A percentile compares a stretch with the other conserved stretches of the same genome.
These are phyloP conservation scores for Urtica urens DNA, from an alignment of 306 rosid genomes.

Conservation along the genomic window DNA sequence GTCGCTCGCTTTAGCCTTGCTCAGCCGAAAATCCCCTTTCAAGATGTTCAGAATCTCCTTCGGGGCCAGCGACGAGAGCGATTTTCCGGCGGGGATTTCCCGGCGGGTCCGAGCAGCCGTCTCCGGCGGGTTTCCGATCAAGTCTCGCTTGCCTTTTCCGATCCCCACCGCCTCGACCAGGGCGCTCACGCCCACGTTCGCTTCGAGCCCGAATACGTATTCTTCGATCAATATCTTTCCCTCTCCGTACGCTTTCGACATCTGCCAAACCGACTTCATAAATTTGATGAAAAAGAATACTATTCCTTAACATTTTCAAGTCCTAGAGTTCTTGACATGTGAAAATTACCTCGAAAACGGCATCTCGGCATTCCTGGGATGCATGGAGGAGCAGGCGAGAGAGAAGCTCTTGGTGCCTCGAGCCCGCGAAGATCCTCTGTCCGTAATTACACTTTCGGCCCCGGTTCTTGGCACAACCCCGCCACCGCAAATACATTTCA, in stretches of 20 bases:
- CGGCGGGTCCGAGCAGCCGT: constrained; percentile 37
- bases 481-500: constrained; percentile 61
- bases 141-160: constrained; percentile 82
- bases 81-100: constrained; percentile 82
- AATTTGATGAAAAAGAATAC: not conserved
- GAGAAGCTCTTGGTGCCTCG: constrained; percentile 68
- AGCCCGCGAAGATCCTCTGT: constrained; percentile 64
- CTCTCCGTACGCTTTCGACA: constrained; percentile 46
- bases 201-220: constrained; percentile 50
- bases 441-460: constrained; percentile 55
- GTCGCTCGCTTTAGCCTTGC: constrained; percentile 81
- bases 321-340: constrained; percentile 1
- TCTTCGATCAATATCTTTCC: constrained; percentile 66
- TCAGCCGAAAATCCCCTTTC: constrained; percentile 74
- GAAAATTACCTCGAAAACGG: constrained; percentile 46
- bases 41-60: constrained; percentile 61
- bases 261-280: constrained; percentile 25
- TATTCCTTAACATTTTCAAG: not conserved
- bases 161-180: constrained; percentile 71
- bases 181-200: constrained; percentile 49
- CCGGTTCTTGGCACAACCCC: constrained; percentile 51
- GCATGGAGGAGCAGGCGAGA: constrained; percentile 49
- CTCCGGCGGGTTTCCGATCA: constrained; percentile 48
- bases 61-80: constrained; percentile 55
- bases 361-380: constrained; percentile 38